These are phyloP conservation scores for Globisporangium rhizosaccharum DNA, from an alignment of 352 stramenopile species.

Conservation along the genomic window DNA sequence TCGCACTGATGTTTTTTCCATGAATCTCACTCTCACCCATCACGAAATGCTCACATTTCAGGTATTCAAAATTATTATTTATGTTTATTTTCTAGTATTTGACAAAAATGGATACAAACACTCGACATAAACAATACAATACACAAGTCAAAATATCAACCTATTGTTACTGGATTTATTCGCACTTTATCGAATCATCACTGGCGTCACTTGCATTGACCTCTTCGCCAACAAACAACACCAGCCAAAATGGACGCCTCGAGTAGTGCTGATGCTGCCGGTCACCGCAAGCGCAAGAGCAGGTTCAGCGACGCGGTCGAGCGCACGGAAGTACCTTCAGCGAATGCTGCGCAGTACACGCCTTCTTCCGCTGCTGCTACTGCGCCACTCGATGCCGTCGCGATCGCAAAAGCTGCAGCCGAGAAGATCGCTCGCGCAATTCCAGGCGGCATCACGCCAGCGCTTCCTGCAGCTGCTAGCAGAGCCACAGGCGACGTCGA, in stretches of 20 bases:
- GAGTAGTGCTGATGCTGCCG: background rate
- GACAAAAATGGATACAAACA: too few relatives aligned
- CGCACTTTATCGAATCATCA: background rate
- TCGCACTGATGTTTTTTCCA: too few relatives aligned
- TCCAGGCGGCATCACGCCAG: constrained; percentile 16
- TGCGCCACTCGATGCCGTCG: constrained; percentile 35
- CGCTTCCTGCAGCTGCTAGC: constrained; percentile 1
- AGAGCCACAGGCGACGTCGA: constrained; percentile 18
- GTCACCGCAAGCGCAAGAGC: constrained; percentile 73
- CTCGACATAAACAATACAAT: too few relatives aligned
- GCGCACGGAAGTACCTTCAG: constrained; percentile 4
- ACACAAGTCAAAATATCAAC: too few relatives aligned
- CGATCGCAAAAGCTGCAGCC: constrained; percentile 60
- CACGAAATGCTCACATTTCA: too few relatives aligned
- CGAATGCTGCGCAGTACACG: background rate
- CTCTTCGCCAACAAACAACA: too few relatives aligned
- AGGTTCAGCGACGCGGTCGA: constrained; percentile 69
- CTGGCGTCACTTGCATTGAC: too few relatives aligned
- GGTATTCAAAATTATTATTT: too few relatives aligned
- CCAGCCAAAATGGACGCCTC: constrained; percentile 11
- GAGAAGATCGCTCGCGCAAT: constrained; percentile 70
- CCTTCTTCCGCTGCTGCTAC: background rate
- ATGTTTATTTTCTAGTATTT: too few relatives aligned
- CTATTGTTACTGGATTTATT: background rate
- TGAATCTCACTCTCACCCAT: too few relatives aligned